Evolutionary conservation across 768 basidiomycete genomes (phyloP).

Genomic region (Paxillus ammoniavirescens): DNA sequence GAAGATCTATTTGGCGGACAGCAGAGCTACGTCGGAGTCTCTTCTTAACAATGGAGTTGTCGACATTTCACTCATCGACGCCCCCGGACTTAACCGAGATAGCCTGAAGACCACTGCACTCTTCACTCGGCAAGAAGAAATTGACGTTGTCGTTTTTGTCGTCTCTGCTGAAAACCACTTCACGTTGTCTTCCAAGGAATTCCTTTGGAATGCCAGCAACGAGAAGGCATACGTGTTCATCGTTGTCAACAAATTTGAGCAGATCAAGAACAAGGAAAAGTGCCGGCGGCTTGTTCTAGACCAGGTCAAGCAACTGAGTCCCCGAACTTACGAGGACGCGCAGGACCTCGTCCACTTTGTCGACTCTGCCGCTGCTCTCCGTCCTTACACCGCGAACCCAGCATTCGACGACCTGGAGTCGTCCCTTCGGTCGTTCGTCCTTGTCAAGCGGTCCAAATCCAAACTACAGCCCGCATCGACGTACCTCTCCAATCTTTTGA

Average conservation of each 20-base stretch:
- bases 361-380: conserved; percentile 78
- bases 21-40: conserved; percentile 73
- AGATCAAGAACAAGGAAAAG: conserved; percentile 93
- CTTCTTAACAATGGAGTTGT: conserved; percentile 94
- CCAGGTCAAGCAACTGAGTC: conserved; percentile 90
- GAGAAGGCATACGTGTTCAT: conserved; percentile 99
- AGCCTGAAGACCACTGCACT: conserved; percentile 91
- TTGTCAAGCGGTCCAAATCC: conserved; percentile 93
- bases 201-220: conserved; percentile 87
- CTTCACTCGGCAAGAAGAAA: conserved; percentile 95
- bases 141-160: conserved; percentile 98
- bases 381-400: conserved; percentile 60
- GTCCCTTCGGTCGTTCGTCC: conserved; percentile 88
- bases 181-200: conserved; percentile 92
- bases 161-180: conserved; percentile 99
- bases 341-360: conserved; percentile 97
- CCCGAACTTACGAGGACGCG: conserved; percentile 88
- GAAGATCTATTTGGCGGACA: conserved; percentile 88
- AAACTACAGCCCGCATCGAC: conserved; percentile 93
- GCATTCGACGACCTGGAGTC: conserved; percentile 89
- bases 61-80: conserved; percentile 97
- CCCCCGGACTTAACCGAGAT: conserved; percentile 96
- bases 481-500: conserved; percentile 86
- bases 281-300: conserved; percentile 87
- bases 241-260: conserved; percentile 97